phyloP scores from a whole-genome alignment of 2,329 filamentous ascomycete species.

The Phaeosphaeriaceae sp. region DNA sequence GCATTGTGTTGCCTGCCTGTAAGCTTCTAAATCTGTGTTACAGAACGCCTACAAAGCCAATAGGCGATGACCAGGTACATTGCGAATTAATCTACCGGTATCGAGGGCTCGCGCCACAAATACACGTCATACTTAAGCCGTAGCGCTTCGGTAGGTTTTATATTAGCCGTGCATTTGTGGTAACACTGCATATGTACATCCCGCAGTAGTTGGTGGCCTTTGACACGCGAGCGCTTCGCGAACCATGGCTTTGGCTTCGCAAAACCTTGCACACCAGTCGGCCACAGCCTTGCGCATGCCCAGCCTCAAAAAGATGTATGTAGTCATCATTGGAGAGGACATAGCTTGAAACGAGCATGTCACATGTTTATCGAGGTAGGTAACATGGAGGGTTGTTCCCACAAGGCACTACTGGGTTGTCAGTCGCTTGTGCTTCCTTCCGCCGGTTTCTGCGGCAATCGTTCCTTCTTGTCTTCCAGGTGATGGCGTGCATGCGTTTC shows the following conservation, averaged over 20 bases:
- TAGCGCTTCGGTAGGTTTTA: slow-evolving; percentile 1
- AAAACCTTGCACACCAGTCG: slow-evolving; percentile 17
- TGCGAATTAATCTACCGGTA: slow-evolving; percentile 2
- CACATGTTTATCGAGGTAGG: too few relatives aligned
- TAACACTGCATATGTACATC: slow-evolving; percentile 7
- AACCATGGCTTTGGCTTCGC: slow-evolving; percentile 18
- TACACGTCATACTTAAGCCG: slow-evolving; percentile 8
- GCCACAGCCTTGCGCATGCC: slow-evolving; percentile 19
- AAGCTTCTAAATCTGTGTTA: neutral
- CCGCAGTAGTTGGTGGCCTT: slow-evolving; percentile 8
- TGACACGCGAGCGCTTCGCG: slow-evolving; percentile 16
- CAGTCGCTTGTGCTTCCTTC: slow-evolving; percentile 11
- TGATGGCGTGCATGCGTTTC: slow-evolving; percentile 6
- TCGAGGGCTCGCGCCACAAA: slow-evolving; percentile 3
- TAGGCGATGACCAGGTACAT: neutral
- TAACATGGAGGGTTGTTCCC: too few relatives aligned
- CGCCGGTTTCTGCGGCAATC: slow-evolving; percentile 5
- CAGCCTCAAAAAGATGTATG: slow-evolving; percentile 1
- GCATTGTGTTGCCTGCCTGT: neutral
- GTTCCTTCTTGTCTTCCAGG: slow-evolving; percentile 1
- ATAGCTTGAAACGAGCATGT: neutral
- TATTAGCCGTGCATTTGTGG: slow-evolving; percentile 13
- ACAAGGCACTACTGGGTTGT: neutral
- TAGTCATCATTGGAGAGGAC: neutral
- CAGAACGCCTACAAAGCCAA: neutral